Base-by-base conservation (phyloP, 768 basidiomycete species). In the Austroboletus eburneus region DNA sequence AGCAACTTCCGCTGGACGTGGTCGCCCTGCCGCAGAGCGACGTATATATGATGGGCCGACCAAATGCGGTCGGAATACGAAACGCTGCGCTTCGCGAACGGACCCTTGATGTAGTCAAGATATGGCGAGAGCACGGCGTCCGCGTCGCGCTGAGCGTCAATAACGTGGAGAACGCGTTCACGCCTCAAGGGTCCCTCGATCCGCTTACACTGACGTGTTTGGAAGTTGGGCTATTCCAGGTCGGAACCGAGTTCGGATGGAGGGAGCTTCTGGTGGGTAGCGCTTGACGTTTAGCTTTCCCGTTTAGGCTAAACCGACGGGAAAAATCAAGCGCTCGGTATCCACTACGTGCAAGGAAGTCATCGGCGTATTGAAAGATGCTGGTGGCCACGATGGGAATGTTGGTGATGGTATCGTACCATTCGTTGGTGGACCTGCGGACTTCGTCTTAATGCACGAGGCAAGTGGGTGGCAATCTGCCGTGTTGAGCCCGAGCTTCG, bases 141-240 rank as follows among this genome's bases (percentile, higher is more conserved):
- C 66, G 71, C 37, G 65, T 79, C 43, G 79, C 78, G 43, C 72
- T 81, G 72, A 70, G 76, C 45, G 77, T 83, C 30, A 82, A 83
- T 63, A 83, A 83, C 56, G 73, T 83, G 55, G 76, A 76, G 51
- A 85, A 85, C 53, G 77, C 79, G 24, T 85, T 83, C 61, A 84
- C 78, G 29, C 84, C 83, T 33, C 83, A 85, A 65, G 83, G 83
- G 42, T 74, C 73, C 22, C 58, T 78, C 36, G 82, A 83, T 66
- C 81, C 82, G 9, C 64, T 85, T n/a, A 69, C 72, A 5, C 63
- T 85, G 43, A 76, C 79, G 41, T 71, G 77, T 29, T 72, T 85
- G 37, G 80, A 77, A 17, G 76, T 80, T 10, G 77, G 73, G 3
- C 52, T 83, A 24, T 84, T 82, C 57, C 83, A 83, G 58, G 69